Evolutionary conservation across 345 rosid species (phyloP), one percentile per base, ranked within the genome.

Genomic region (Aquilaria sinensis): DNA sequence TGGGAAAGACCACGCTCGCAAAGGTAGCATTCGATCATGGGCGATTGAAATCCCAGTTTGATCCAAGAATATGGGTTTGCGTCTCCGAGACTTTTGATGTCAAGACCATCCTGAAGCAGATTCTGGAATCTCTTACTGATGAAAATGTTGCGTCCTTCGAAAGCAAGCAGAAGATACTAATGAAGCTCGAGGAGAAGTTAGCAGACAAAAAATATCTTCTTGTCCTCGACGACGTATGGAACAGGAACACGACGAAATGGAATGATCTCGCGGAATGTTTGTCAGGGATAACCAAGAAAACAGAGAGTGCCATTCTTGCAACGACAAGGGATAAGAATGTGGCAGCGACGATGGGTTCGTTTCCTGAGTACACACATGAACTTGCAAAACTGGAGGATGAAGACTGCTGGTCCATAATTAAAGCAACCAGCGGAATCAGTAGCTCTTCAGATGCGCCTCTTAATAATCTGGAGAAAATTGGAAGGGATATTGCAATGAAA

Each of bases 1-100:
- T 74, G 16, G 78, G 78, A 12, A 74, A 74, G 31, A 65, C 78
- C 2, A 47, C 71, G 6, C 12, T 74, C 32, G 74, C 71, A 9
- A 30, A 63, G 31, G 5, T 33, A 2, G 58, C 61, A 11, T 51
- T 9, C 41, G 33, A 56, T 31, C 50, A n/a, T 41, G 57, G 3
- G 7, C 30, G 4, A 33, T 47, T 9, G 10, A 53, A 7, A n/a
- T 52, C 13, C 9, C 50, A 10, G 2, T 70, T 70, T 23, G 69
- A 54, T 49, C 37, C 2, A 1, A 62, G 31, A 31, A 53, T 66
- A 0, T 66, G 71, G 66, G 54, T 70, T 10, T 64, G 67, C 51
- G 70, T 57, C 12, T 57, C 70, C 12, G 48, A 56, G 43, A 33
- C 52, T 2, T 69, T 69, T 30, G 61, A 53, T 23, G 45, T 45